These are phyloP conservation scores for Fusarium sp. DNA, from an alignment of 2,329 filamentous ascomycete species.

Conservation along the genomic window DNA sequence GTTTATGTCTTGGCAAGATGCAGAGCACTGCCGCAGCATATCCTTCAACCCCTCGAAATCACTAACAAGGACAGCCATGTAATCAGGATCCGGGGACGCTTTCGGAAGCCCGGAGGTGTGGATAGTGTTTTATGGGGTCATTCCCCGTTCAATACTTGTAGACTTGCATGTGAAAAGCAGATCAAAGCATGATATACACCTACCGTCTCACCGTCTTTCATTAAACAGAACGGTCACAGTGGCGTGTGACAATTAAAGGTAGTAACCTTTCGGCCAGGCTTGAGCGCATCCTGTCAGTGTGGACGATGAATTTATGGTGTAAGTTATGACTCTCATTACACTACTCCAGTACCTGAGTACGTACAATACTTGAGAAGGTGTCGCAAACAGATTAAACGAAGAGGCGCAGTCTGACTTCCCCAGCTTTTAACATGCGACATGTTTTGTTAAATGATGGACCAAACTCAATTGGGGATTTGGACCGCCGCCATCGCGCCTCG, in stretches of 20 bases:
- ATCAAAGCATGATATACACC: background rate
- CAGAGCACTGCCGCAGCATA: slow-evolving; percentile 18
- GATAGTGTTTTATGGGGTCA: slow-evolving; percentile 26
- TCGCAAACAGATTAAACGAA: background rate
- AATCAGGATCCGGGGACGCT: slow-evolving; percentile 23
- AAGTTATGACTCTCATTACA: background rate
- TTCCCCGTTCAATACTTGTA: background rate
- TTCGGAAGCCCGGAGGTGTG: slow-evolving; percentile 24
- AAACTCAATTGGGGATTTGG: slow-evolving; percentile 38
- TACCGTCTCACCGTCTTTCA: background rate
- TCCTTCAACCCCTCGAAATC: slow-evolving; percentile 14
- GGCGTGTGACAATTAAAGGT: background rate
- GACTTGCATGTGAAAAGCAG: slow-evolving; percentile 34
- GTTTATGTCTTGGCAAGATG: slow-evolving; percentile 30
- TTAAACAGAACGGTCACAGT: background rate
- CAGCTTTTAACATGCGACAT: slow-evolving; percentile 32
- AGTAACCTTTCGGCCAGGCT: background rate
- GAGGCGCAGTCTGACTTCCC: slow-evolving; percentile 30
- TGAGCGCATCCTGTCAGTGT: background rate
- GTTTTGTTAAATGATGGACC: slow-evolving; percentile 24
- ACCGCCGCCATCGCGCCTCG: slow-evolving; percentile 27
- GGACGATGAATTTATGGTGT: background rate
- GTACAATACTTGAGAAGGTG: background rate
- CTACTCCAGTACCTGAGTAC: background rate
- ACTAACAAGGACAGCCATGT: slow-evolving; percentile 20